Evolutionary conservation across 2,329 filamentous ascomycete species (phyloP).

Genomic region (Aspergillus sp.): DNA sequence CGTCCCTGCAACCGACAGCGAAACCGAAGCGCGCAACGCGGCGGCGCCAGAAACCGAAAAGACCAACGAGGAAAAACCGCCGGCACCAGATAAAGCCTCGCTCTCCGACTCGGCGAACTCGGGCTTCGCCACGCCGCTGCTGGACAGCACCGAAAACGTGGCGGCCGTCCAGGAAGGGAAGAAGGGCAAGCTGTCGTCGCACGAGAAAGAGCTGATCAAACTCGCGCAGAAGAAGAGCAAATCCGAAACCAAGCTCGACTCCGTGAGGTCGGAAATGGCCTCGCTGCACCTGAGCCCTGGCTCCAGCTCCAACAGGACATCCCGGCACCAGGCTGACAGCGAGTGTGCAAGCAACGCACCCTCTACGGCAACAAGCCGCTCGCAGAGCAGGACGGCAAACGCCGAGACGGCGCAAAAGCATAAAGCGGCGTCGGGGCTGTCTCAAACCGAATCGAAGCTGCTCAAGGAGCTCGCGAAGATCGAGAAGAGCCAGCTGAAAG

Average conservation of each 20-base stretch:
- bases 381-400: slow-evolving; percentile 5
- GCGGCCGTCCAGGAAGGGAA: slow-evolving; percentile 16
- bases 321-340: slow-evolving; percentile 7
- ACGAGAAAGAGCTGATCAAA: slow-evolving; percentile 37
- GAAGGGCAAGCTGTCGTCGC: slow-evolving; percentile 23
- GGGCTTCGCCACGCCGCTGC: slow-evolving; percentile 9
- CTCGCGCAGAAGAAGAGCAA: slow-evolving; percentile 32
- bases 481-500: slow-evolving; percentile 32
- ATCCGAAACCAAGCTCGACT: slow-evolving; percentile 29
- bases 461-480: slow-evolving; percentile 33
- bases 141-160: slow-evolving; percentile 12
- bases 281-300: slow-evolving; percentile 12
- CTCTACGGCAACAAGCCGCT: slow-evolving; percentile 4
- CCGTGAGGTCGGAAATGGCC: slow-evolving; percentile 25
- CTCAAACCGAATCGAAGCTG: slow-evolving; percentile 26
- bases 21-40: slow-evolving; percentile 6
- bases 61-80: slow-evolving; percentile 5
- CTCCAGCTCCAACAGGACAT: slow-evolving; percentile 8
- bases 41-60: slow-evolving; percentile 1
- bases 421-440: slow-evolving; percentile 23
- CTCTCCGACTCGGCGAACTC: slow-evolving; percentile 13
- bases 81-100: slow-evolving; percentile 8
- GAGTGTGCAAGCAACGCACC: slow-evolving; percentile 7
- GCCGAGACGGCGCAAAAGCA: slow-evolving; percentile 16
- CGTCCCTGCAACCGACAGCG: neutral